Evolutionary conservation across 148 eudicot genomes (phyloP).

Genomic region (Rhododendron ovatum): DNA sequence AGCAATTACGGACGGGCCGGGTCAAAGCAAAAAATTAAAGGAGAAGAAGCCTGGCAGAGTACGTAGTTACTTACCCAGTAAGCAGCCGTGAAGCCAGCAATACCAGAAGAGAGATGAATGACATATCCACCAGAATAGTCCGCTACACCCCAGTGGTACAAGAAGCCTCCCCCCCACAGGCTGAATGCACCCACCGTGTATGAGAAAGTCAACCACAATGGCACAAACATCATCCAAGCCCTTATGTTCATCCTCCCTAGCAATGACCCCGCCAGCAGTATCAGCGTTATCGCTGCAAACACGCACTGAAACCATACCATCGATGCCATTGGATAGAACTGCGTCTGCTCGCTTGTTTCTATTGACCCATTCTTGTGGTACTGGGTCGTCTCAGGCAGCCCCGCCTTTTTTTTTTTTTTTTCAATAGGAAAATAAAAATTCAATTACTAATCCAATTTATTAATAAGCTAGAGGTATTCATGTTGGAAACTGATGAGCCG

Average conservation of each 20-base stretch:
- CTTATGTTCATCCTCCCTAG: conserved; percentile 66
- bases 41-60: not conserved
- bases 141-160: conserved; percentile 70
- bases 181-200: conserved; percentile 71
- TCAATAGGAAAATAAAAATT: not conserved
- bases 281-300: conserved; percentile 53
- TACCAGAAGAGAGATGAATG: conserved; percentile 66
- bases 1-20: not conserved
- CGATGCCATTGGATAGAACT: conserved; percentile 51
- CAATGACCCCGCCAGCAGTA: conserved; percentile 58
- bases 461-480: no score
- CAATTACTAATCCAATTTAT: no score
- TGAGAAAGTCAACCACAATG: conserved; percentile 60
- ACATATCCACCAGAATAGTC: conserved; percentile 76
- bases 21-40: not conserved
- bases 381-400: conserved; percentile 34
- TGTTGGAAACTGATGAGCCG: no score
- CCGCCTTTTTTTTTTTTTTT: conserved; percentile 21
- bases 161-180: conserved; percentile 72
- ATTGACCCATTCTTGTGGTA: not conserved
- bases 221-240: conserved; percentile 81
- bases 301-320: conserved; percentile 66
- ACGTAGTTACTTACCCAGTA: conserved; percentile 44
- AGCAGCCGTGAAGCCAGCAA: conserved; percentile 69
- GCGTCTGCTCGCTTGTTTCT: conserved; percentile 22